These are phyloP conservation scores for Cercis canadensis DNA, from an alignment of 306 rosid species.

Conservation along the genomic window DNA sequence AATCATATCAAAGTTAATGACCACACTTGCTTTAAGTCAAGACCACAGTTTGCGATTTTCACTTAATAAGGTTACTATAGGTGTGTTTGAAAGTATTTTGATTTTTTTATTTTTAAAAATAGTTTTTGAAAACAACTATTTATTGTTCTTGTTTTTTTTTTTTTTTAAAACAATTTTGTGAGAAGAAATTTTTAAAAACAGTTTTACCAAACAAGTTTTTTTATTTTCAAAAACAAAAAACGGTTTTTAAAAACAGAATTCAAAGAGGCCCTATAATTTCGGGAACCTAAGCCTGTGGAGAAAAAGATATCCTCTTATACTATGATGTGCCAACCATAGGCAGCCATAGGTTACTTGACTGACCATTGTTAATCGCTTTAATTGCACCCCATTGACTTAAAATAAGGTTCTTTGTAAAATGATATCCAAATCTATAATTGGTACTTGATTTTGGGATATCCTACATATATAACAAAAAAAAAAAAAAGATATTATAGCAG, in stretches of 20 bases:
- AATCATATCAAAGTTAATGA: neutral
- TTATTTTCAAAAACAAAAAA: too few relatives aligned
- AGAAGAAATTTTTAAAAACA: too few relatives aligned
- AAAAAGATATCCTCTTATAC: constrained; percentile 9
- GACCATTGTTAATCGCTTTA: constrained; percentile 7
- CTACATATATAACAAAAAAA: too few relatives aligned
- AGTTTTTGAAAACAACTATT: too few relatives aligned
- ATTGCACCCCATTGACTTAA: constrained; percentile 7
- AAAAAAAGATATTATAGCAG: constrained; percentile 11
- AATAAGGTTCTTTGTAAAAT: neutral
- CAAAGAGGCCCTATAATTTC: too few relatives aligned
- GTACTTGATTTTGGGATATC: neutral
- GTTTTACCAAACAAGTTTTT: too few relatives aligned
- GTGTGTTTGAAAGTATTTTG: too few relatives aligned
- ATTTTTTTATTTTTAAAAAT: too few relatives aligned
- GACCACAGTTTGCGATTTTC: constrained; percentile 38
- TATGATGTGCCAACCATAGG: constrained; percentile 31
- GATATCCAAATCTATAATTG: constrained; percentile 27
- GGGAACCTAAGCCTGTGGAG: constrained; percentile 20
- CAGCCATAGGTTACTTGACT: constrained; percentile 24
- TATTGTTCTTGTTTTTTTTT: too few relatives aligned
- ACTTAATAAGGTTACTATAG: neutral
- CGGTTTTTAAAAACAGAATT: too few relatives aligned
- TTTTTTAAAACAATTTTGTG: too few relatives aligned
- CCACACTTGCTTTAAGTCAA: constrained; percentile 28